Conservation (phyloP, 257 asterid species). For the Hygrophila difformis region DNA sequence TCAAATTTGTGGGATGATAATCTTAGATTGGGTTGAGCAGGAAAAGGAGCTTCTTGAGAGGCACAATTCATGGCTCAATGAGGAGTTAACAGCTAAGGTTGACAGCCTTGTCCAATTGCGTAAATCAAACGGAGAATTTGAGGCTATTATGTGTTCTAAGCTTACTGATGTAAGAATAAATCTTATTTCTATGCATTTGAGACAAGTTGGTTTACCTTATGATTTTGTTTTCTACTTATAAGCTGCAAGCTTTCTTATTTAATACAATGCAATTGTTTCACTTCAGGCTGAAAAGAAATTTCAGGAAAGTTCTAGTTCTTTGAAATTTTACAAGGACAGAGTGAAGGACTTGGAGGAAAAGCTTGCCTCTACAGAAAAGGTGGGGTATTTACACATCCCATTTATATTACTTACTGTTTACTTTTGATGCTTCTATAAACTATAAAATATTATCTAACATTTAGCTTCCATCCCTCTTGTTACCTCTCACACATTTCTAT, state of each 20-base stretch:
- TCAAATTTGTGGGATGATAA: no score
- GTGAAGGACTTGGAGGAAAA: conserved; percentile 72
- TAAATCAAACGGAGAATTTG: conserved; percentile 54
- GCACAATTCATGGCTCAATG: conserved; percentile 91
- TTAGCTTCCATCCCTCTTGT: conserved; percentile 2
- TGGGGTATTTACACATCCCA: conserved; percentile 17
- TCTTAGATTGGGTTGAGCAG: conserved; percentile 51
- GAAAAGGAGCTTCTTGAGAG: conserved; percentile 92
- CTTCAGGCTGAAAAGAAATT: conserved; percentile 54
- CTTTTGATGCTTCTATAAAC: no score
- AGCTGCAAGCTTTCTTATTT: background rate
- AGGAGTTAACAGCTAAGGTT: conserved; percentile 62
- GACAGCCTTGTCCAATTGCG: conserved; percentile 58
- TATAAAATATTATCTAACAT: no score
- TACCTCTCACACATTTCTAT: conserved; percentile 5
- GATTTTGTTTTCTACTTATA: background rate
- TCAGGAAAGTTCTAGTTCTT: conserved; percentile 45
- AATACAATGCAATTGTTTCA: conserved; percentile 1
- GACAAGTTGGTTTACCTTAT: background rate
- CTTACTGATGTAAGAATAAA: conserved; percentile 52
- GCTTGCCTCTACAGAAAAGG: conserved; percentile 62
- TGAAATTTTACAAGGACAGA: conserved; percentile 58
- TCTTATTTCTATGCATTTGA: background rate
- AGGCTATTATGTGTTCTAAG: conserved; percentile 71
- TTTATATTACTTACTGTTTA: background rate